These are phyloP conservation scores for Talaromyces sp. DNA, from an alignment of 2,329 filamentous ascomycete genomes.

Conservation along the genomic window DNA sequence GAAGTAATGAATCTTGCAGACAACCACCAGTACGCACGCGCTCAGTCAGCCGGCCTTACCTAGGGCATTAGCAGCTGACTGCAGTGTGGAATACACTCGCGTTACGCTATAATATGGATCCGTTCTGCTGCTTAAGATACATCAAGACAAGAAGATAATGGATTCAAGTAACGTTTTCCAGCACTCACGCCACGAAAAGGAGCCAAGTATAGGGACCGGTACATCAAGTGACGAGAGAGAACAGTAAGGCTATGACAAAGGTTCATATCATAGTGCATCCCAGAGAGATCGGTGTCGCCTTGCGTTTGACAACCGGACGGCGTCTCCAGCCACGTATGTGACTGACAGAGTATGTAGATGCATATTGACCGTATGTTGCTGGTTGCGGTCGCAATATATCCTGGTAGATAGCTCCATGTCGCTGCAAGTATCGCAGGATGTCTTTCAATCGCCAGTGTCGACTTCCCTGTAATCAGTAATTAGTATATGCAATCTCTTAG, in stretches of 20 bases:
- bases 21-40: slow-evolving; percentile 18
- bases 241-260: slow-evolving; percentile 12
- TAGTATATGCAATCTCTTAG: slow-evolving; percentile 23
- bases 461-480: slow-evolving; percentile 38
- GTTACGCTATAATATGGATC: slow-evolving; percentile 25
- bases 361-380: neutral
- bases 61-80: slow-evolving; percentile 21
- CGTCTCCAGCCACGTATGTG: neutral
- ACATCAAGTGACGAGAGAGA: slow-evolving; percentile 15
- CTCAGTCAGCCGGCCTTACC: slow-evolving; percentile 18
- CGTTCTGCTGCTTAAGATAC: slow-evolving; percentile 32
- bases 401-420: slow-evolving; percentile 5
- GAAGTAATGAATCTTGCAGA: slow-evolving; percentile 8
- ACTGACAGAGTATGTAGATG: neutral
- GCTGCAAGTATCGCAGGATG: neutral
- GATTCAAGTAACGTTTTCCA: slow-evolving; percentile 6
- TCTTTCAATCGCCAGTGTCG: slow-evolving; percentile 44
- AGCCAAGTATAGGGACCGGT: neutral
- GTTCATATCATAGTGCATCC: slow-evolving; percentile 14
- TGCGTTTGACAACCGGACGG: slow-evolving; percentile 10
- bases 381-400: neutral
- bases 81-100: slow-evolving; percentile 19
- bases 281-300: slow-evolving; percentile 9
- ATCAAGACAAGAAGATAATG: slow-evolving; percentile 20
- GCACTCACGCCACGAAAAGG: slow-evolving; percentile 13